phyloP scores from a whole-genome alignment of 2,329 filamentous ascomycete genomes.

The Blastomyces parvus region DNA sequence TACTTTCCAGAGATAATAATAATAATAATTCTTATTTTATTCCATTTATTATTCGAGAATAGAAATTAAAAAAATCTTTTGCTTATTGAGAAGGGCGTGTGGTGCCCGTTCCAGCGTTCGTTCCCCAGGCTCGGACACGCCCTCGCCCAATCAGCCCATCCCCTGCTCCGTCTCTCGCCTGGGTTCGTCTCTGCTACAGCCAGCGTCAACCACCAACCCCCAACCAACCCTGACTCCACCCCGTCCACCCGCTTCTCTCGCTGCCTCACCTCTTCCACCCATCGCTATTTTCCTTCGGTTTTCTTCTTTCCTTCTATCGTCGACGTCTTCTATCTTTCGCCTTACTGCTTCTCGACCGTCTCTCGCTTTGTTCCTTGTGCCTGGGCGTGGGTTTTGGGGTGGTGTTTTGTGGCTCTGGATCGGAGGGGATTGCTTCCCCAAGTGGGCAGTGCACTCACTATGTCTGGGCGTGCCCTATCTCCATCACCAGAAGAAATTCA shows the following conservation, averaged over 20 bases:
- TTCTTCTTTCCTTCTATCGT: constrained; percentile 7
- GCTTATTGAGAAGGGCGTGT: no score
- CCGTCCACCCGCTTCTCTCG: constrained; percentile 13
- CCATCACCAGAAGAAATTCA: constrained; percentile 15
- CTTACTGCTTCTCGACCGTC: constrained; percentile 1
- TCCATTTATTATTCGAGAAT: no score
- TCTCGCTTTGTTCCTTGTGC: not conserved
- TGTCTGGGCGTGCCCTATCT: constrained; percentile 32
- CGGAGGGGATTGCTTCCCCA: constrained; percentile 12
- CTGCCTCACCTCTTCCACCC: constrained; percentile 11
- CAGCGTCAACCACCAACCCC: not conserved
- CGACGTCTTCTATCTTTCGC: not conserved
- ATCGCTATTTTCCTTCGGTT: constrained; percentile 17
- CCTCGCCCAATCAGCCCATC: not conserved
- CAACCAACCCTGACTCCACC: not conserved
- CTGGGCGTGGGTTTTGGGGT: constrained; percentile 5
- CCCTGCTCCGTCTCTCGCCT: not conserved
- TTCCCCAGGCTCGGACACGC: not conserved
- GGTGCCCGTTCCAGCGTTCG: no score
- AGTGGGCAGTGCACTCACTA: constrained; percentile 23
- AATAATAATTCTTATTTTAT: no score
- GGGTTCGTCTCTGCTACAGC: not conserved
- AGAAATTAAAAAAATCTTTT: no score
- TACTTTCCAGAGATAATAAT: no score
- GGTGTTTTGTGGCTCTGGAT: constrained; percentile 4